Evolutionary conservation across 2,329 filamentous ascomycete species (phyloP).

Genomic region (Penicillium italicum): DNA sequence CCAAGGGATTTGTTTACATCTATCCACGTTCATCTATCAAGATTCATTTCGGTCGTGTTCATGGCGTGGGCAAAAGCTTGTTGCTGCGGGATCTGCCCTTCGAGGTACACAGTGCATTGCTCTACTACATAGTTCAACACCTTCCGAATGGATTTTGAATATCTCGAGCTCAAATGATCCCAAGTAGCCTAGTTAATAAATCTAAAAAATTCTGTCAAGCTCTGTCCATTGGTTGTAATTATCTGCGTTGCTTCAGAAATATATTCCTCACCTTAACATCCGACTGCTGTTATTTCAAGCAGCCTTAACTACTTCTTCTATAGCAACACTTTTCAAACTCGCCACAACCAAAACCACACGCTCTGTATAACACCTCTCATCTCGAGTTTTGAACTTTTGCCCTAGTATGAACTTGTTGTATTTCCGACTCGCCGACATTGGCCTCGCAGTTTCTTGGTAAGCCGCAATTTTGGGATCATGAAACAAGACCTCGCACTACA

Average conservation of each 20-base stretch:
- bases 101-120: not conserved
- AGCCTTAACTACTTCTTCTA: slow-evolving; percentile 44
- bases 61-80: not conserved
- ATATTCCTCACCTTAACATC: slow-evolving; percentile 30
- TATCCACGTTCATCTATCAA: not conserved
- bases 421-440: slow-evolving; percentile 46
- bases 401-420: slow-evolving; percentile 48
- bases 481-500: slow-evolving; percentile 46
- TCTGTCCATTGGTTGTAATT: not conserved
- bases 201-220: no score
- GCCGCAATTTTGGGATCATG: slow-evolving; percentile 39
- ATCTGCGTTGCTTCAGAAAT: not conserved
- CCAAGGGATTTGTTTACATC: slow-evolving; percentile 3
- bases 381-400: slow-evolving; percentile 48
- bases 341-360: slow-evolving; percentile 49
- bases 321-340: slow-evolving; percentile 44
- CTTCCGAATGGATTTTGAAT: not conserved
- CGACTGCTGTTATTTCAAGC: slow-evolving; percentile 38
- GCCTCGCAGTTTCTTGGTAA: slow-evolving; percentile 41
- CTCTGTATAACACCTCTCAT: slow-evolving; percentile 51
- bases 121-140: not conserved
- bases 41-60: not conserved
- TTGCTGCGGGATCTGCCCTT: not conserved
- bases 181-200: not conserved
- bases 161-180: not conserved